Conservation (phyloP, 208 protist species). For the Acanthamoeba sp. region DNA sequence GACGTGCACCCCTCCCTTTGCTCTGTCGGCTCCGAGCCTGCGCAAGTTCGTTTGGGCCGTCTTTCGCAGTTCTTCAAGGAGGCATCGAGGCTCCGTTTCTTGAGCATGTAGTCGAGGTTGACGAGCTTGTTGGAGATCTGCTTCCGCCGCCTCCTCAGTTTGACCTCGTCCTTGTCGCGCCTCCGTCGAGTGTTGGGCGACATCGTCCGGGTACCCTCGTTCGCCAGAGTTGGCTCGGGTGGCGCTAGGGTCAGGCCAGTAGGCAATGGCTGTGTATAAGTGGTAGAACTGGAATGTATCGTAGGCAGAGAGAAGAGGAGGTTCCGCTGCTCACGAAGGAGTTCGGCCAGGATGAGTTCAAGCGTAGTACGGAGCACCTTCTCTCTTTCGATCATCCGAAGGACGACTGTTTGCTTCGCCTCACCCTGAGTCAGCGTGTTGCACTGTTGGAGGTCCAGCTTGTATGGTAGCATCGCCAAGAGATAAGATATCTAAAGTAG, state of each 20-base stretch:
- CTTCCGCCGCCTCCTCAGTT: not conserved
- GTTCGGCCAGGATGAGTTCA: not conserved
- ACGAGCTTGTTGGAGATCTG: slow-evolving; percentile 5
- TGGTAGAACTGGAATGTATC: too few relatives aligned
- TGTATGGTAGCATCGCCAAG: not conserved
- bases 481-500: too few relatives aligned
- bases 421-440: not conserved
- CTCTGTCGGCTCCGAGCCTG: too few relatives aligned
- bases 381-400: not conserved
- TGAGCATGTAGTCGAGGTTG: slow-evolving; percentile 28
- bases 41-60: too few relatives aligned
- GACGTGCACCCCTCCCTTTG: too few relatives aligned
- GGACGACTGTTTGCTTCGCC: not conserved
- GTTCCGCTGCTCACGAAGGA: not conserved
- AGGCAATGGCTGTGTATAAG: too few relatives aligned
- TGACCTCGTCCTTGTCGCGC: not conserved
- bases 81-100: not conserved
- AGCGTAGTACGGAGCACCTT: not conserved
- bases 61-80: not conserved
- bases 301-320: slow-evolving; percentile 3
- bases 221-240: too few relatives aligned
- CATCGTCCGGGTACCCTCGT: not conserved
- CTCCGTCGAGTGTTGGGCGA: not conserved
- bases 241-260: too few relatives aligned
- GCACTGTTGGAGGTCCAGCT: not conserved